Evolutionary conservation across 306 rosid genomes (phyloP), one percentile per base, ranked within the genome.

Genomic region (Casuarina equisetifolia): DNA sequence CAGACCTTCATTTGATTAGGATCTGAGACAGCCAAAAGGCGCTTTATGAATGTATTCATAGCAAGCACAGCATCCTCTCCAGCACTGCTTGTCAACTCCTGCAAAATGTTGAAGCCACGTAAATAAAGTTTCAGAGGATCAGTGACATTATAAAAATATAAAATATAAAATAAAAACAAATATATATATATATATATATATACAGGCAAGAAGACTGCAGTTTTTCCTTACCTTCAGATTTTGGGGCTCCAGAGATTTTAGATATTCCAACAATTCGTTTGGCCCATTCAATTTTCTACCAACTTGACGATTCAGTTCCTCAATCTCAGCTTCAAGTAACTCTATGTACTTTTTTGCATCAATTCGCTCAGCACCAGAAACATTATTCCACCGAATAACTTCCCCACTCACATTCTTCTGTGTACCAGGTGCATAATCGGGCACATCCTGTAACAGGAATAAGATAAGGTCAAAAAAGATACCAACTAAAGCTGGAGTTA

Each of bases 331-430:
- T 87, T 95, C 99, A 67, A 95, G 97, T 76, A 95, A 79, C 82
- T 95, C 99, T 76, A 95, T 95, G 84, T 95, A 95, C 86, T 87
- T 92, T 82, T 89, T 92, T 54, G 97, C 99, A 85, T 95, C 98
- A 63, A 95, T 86, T 83, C 53, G 91, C 83, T 95, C 99, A 3
- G 87, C 80, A 13, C 99, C 97, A 69, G 97, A 95, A 78, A 92
- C 84, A 69, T 86, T 91, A 82, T 92, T 91, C 99, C 99, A 95
- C 84, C 97, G 86, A 86, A 95, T 88, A 77, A 95, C 97, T 77
- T 95, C 99, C 77, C 99, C 99, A 0, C 93, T 86, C 74, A 95
- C 96, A 77, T 92, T 88, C 86, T 95, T 95, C 83, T 92, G 99
- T 55, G 98, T 92, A 51, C 99, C 99, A 59, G 97, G 88, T 5